phyloP scores from a whole-genome alignment of 202 grass and related monocot genomes.

The Digitaria exilis region DNA sequence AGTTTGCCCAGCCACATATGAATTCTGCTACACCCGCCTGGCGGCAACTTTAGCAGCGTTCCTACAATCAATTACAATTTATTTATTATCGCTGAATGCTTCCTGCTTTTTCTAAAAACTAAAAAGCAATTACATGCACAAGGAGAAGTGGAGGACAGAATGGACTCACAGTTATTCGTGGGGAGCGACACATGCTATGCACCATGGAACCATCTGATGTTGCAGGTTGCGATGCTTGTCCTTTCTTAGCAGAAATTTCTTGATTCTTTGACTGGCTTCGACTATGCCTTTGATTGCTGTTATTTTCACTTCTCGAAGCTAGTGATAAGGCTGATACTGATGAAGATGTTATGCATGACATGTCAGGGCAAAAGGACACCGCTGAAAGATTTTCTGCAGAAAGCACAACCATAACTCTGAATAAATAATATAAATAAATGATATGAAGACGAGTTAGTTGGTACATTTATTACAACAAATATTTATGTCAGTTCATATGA shows the following conservation, averaged over 20 bases:
- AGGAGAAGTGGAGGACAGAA: not conserved
- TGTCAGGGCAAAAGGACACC: slow-evolving; percentile 22
- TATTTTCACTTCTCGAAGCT: slow-evolving; percentile 41
- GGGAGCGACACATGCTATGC: slow-evolving; percentile 26
- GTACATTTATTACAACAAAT: too few species aligned
- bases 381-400: slow-evolving; percentile 31
- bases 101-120: not conserved
- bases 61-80: slow-evolving; percentile 6
- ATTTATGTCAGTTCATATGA: too few species aligned
- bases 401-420: slow-evolving; percentile 10
- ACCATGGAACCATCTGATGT: not conserved
- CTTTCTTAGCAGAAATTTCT: slow-evolving; percentile 24
- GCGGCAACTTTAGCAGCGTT: slow-evolving; percentile 21
- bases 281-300: slow-evolving; percentile 9
- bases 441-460: not conserved
- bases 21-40: slow-evolving; percentile 12
- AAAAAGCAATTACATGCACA: not conserved
- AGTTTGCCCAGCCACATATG: not conserved
- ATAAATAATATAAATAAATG: not conserved
- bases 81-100: not conserved
- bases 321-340: slow-evolving; percentile 35
- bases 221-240: not conserved
- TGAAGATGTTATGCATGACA: slow-evolving; percentile 28
- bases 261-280: slow-evolving; percentile 15
- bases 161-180: slow-evolving; percentile 42